A percentile compares a stretch with the other conserved stretches of the same genome.
These are phyloP conservation scores for Mycena sp. DNA, from an alignment of 1,284 basidiomycete species.

Conservation along the genomic window DNA sequence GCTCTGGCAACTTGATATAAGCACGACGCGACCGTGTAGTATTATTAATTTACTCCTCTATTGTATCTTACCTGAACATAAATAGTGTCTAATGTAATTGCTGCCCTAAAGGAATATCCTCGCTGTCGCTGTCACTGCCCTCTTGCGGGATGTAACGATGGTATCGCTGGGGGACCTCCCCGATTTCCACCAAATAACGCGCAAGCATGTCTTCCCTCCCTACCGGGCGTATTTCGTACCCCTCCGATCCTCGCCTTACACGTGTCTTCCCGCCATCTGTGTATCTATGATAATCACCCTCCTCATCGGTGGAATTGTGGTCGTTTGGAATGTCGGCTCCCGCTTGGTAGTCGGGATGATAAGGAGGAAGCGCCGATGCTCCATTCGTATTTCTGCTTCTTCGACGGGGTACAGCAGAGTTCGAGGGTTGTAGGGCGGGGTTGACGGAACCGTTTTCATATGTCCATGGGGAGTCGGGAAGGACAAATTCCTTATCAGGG, in stretches of 20 bases:
- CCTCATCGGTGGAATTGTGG: slow-evolving; percentile 38
- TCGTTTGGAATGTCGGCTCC: slow-evolving; percentile 52
- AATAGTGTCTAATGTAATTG: slow-evolving; percentile 1
- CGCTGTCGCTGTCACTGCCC: slow-evolving; percentile 44
- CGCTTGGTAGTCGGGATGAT: slow-evolving; percentile 77
- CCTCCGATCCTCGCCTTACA: slow-evolving; percentile 80
- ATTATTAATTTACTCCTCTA: background rate
- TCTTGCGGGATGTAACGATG: slow-evolving; percentile 66
- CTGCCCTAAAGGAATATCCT: slow-evolving; percentile 34
- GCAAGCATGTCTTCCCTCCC: slow-evolving; percentile 69
- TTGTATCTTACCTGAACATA: background rate
- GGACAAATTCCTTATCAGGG: slow-evolving; percentile 51
- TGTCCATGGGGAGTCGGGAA: slow-evolving; percentile 81
- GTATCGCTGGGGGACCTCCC: slow-evolving; percentile 65
- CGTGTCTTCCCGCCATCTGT: slow-evolving; percentile 40
- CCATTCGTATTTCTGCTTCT: slow-evolving; percentile 37
- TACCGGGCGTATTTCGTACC: slow-evolving; percentile 72
- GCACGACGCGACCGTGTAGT: no score
- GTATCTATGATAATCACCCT: slow-evolving; percentile 39
- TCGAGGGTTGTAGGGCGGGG: slow-evolving; percentile 75
- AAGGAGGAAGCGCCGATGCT: slow-evolving; percentile 68
- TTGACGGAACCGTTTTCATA: slow-evolving; percentile 82
- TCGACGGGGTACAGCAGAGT: slow-evolving; percentile 40
- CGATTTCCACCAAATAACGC: slow-evolving; percentile 62
- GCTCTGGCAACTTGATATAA: no score